Conservation (phyloP, 805 yeast genomes). For the Kluyveromyces nonfermentans region DNA sequence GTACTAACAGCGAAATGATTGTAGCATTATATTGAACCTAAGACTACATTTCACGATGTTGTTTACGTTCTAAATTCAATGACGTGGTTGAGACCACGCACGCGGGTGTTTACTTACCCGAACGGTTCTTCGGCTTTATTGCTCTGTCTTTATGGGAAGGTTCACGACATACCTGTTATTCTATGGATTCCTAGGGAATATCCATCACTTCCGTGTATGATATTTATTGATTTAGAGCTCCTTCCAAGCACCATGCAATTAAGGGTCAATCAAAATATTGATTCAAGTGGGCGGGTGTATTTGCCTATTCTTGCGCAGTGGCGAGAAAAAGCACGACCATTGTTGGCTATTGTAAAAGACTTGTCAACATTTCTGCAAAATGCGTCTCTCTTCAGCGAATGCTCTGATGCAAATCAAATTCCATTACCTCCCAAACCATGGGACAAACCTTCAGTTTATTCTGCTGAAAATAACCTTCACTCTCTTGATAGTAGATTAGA, state of each 20-base stretch:
- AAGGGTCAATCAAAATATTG: slow-evolving; percentile 57
- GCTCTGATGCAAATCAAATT: background rate
- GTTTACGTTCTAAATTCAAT: slow-evolving; percentile 39
- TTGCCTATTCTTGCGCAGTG: slow-evolving; percentile 61
- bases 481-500: background rate
- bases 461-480: background rate
- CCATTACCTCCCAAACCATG: slow-evolving; percentile 22
- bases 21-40: slow-evolving; percentile 48
- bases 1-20: background rate
- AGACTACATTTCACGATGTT: slow-evolving; percentile 53
- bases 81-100: slow-evolving; percentile 53
- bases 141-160: slow-evolving; percentile 53
- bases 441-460: background rate
- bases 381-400: background rate
- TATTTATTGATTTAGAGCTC: slow-evolving; percentile 43
- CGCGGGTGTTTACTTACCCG: slow-evolving; percentile 51
- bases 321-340: slow-evolving; percentile 27
- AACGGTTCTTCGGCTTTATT: slow-evolving; percentile 52
- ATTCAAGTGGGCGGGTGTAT: slow-evolving; percentile 60
- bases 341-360: slow-evolving; percentile 11
- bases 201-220: slow-evolving; percentile 61
- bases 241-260: slow-evolving; percentile 37
- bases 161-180: slow-evolving; percentile 45
- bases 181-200: slow-evolving; percentile 72
- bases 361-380: slow-evolving; percentile 5